Percentiles rank a stretch among this genome's conserved stretches.
These are phyloP conservation scores for Exophiala alcalophila DNA, from an alignment of 2,329 filamentous ascomycete species.

Conservation along the genomic window DNA sequence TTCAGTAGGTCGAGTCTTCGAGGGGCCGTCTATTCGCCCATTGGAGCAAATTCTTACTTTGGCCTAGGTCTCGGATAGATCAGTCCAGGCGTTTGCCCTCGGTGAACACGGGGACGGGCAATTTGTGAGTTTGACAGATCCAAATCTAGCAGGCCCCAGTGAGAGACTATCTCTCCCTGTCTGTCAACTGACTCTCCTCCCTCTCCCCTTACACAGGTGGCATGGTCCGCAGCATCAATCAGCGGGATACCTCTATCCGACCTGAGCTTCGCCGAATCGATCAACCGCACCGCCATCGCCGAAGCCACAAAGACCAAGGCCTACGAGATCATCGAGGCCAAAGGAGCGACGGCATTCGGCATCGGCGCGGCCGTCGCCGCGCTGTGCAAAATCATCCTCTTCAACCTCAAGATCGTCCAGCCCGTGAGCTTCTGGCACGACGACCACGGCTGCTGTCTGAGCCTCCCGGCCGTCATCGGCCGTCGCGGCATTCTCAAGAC, in stretches of 20 bases:
- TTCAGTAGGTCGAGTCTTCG: no score
- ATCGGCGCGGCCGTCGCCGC: conserved; percentile 48
- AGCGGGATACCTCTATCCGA: conserved; percentile 40
- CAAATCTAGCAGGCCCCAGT: no score
- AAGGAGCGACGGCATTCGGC: conserved; percentile 51
- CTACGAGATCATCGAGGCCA: conserved; percentile 47
- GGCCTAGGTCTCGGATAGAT: conserved; percentile 32
- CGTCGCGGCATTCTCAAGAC: conserved; percentile 45
- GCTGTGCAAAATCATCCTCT: conserved; percentile 51
- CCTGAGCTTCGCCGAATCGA: conserved; percentile 7
- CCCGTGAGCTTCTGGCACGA: conserved; percentile 50
- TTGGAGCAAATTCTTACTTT: not conserved
- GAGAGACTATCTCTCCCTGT: no score
- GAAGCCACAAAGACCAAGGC: conserved; percentile 46
- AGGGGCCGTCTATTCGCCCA: not conserved
- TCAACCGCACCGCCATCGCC: conserved; percentile 38
- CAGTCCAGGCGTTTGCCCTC: conserved; percentile 44
- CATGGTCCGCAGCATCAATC: conserved; percentile 46
- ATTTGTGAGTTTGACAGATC: no score
- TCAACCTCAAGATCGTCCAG: conserved; percentile 46
- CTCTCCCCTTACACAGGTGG: no score
- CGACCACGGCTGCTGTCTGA: conserved; percentile 49
- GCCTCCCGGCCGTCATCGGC: conserved; percentile 49
- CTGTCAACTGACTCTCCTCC: no score
- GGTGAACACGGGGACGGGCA: conserved; percentile 51